These are phyloP conservation scores for Monosporascus sp. DNA, from an alignment of 2,329 filamentous ascomycete species.

Conservation along the genomic window DNA sequence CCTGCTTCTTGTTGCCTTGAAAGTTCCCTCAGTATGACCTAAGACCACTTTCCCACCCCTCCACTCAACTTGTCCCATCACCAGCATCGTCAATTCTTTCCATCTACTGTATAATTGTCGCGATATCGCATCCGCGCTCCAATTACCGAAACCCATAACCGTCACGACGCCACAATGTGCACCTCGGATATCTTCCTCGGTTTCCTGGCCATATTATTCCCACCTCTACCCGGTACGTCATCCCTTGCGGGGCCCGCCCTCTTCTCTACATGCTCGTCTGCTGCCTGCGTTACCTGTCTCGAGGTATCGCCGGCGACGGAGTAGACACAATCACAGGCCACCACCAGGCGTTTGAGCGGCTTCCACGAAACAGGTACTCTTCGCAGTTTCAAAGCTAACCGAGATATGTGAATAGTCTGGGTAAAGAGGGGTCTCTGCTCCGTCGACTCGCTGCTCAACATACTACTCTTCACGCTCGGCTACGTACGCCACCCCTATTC, in stretches of 20 bases:
- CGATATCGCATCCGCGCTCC: no score
- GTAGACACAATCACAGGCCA: no score
- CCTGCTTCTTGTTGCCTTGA: no score
- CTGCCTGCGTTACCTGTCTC: no score
- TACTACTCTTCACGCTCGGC: slow-evolving; percentile 77
- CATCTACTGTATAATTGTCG: not conserved
- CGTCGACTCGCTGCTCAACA: slow-evolving; percentile 90
- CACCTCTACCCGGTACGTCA: slow-evolving; percentile 57
- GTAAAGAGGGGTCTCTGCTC: slow-evolving; percentile 92
- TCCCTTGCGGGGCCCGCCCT: slow-evolving; percentile 5
- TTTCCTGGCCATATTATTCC: slow-evolving; percentile 59
- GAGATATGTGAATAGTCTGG: slow-evolving; percentile 62
- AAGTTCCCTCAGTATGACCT: no score
- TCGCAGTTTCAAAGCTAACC: slow-evolving; percentile 23
- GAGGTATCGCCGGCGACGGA: no score
- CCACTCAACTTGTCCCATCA: no score
- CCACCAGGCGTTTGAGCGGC: no score
- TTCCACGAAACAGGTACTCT: not conserved
- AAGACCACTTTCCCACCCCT: no score
- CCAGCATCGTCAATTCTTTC: no score
- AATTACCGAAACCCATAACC: not conserved
- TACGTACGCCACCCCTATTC: slow-evolving; percentile 40
- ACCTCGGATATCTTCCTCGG: slow-evolving; percentile 58
- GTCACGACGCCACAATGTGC: slow-evolving; percentile 41
- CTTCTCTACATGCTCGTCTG: not conserved